Evolutionary conservation across 768 basidiomycete species (phyloP).

Genomic region (Naganishia friedmannii): DNA sequence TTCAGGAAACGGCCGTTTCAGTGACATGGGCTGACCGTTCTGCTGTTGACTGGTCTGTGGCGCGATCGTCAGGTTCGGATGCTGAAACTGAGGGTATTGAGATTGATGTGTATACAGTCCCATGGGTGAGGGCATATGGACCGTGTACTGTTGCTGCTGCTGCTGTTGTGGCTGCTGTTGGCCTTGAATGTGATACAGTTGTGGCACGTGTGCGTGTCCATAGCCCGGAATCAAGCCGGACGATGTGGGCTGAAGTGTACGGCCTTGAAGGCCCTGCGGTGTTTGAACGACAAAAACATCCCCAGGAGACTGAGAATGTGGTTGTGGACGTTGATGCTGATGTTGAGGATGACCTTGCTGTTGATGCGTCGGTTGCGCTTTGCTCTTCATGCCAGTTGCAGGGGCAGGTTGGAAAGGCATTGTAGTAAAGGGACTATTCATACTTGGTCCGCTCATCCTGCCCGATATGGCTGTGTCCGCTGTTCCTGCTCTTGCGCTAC

Average conservation of each 20-base stretch:
- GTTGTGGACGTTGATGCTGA: slow-evolving; percentile 1
- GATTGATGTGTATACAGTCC: slow-evolving; percentile 19
- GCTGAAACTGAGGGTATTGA: slow-evolving; percentile 10
- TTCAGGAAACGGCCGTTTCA: slow-evolving; percentile 16
- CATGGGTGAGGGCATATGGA: slow-evolving; percentile 7
- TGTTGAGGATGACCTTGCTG: background rate
- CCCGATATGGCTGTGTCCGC: slow-evolving; percentile 2
- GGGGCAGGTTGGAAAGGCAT: slow-evolving; percentile 12
- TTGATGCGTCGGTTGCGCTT: background rate
- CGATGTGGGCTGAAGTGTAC: slow-evolving; percentile 11
- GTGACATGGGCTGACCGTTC: slow-evolving; percentile 3
- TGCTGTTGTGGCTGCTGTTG: background rate
- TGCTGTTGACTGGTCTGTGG: background rate
- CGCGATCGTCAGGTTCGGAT: background rate
- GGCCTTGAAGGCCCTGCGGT: slow-evolving; percentile 14
- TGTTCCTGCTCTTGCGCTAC: slow-evolving; percentile 7
- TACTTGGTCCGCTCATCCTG: slow-evolving; percentile 4
- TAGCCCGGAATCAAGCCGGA: slow-evolving; percentile 13
- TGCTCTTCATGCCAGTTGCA: background rate
- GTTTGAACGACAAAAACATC: slow-evolving; percentile 19
- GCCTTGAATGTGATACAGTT: slow-evolving; percentile 11
- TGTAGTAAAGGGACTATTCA: slow-evolving; percentile 17
- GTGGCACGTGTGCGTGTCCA: slow-evolving; percentile 15
- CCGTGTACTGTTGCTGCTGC: background rate
- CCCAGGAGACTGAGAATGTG: slow-evolving; percentile 18